Percentiles rank a stretch among this genome's conserved stretches.
Conservation (phyloP, 179 eudicot genomes). For the Beta lomatogona region DNA sequence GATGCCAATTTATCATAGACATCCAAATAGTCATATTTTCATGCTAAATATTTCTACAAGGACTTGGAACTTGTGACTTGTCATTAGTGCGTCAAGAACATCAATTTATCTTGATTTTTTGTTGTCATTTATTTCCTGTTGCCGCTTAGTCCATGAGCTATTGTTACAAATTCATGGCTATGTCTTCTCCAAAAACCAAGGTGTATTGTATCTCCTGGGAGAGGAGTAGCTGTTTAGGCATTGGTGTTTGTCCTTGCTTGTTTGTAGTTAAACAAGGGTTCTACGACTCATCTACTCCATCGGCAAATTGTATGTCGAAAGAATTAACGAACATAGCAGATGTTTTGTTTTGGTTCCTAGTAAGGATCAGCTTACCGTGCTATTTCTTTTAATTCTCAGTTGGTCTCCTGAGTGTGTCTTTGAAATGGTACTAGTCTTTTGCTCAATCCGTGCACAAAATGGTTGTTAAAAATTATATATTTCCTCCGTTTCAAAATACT, state of each 20-base stretch:
- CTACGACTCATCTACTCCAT: not conserved
- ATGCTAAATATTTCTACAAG: not conserved
- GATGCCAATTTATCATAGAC: not conserved
- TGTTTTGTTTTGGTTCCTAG: not conserved
- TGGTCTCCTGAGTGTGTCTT: not conserved
- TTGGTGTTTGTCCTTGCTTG: not conserved
- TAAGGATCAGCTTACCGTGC: not conserved
- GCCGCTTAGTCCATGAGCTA: not conserved
- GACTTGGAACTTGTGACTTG: not conserved
- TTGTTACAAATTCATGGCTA: not conserved
- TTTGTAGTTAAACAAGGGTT: not conserved
- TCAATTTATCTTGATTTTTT: not conserved
- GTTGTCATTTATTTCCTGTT: not conserved
- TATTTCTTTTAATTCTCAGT: not conserved
- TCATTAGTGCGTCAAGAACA: not conserved
- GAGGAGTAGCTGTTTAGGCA: not conserved
- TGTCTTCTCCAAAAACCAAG: not conserved
- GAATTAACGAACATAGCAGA: not conserved
- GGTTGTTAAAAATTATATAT: too few relatives aligned
- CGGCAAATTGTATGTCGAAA: not conserved
- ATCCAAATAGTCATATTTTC: not conserved
- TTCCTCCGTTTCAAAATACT: too few relatives aligned
- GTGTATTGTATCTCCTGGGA: not conserved
- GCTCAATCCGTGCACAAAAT: too few relatives aligned
- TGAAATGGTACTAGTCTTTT: too few relatives aligned